Evolutionary conservation across 192 early-diverging fungal species (phyloP).

Genomic region (Chytriomyces confervae): DNA sequence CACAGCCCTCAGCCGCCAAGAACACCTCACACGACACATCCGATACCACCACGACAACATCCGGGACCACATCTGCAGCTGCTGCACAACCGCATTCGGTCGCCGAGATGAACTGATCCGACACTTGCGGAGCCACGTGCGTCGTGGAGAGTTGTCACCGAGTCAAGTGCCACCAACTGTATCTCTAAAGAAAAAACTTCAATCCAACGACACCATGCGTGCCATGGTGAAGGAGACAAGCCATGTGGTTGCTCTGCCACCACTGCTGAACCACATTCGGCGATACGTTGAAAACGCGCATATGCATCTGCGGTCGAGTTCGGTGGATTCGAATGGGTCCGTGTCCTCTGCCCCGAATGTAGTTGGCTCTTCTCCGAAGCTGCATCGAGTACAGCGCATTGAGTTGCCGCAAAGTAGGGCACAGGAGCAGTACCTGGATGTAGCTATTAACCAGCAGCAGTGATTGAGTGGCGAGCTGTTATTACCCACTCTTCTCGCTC

Average conservation of each 20-base stretch:
- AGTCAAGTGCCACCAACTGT: not conserved
- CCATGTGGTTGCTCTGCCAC: not conserved
- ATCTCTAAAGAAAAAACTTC: not conserved
- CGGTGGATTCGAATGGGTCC: not conserved
- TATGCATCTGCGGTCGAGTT: not conserved
- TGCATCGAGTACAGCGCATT: too few species aligned
- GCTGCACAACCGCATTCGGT: conserved; percentile 2
- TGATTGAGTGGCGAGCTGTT: too few species aligned
- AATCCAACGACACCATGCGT: not conserved
- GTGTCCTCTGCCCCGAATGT: too few species aligned
- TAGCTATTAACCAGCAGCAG: too few species aligned
- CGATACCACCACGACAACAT: conserved; percentile 9
- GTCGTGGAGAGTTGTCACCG: not conserved
- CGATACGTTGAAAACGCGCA: not conserved
- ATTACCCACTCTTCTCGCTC: too few species aligned
- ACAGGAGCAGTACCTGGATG: too few species aligned
- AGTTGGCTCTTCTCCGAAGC: too few species aligned
- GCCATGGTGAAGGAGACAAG: not conserved
- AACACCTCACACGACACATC: conserved; percentile 22
- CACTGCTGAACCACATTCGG: not conserved
- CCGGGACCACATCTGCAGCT: conserved; percentile 5
- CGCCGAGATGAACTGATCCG: conserved; percentile 25
- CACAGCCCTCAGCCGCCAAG: conserved; percentile 18
- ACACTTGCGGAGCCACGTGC: conserved; percentile 22
- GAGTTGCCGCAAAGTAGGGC: too few species aligned